A percentile compares a stretch with the other conserved stretches of the same genome.
Evolutionary conservation across 2,329 filamentous ascomycete genomes (phyloP).

Genomic region (Penicillium sp.): DNA sequence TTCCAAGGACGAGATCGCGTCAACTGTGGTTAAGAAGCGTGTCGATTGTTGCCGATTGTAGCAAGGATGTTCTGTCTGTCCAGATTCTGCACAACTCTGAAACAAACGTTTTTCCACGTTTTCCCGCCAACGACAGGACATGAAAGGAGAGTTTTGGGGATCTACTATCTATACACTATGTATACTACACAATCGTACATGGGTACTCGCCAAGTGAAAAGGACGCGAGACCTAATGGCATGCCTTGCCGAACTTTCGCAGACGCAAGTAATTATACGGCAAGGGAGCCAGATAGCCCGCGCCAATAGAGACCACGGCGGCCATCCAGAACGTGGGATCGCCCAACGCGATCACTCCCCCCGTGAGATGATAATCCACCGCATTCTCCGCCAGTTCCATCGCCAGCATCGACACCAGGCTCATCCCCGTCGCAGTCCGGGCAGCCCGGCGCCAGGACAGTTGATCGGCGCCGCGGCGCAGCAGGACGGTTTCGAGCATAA

Average conservation of each 20-base stretch:
- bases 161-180: neutral
- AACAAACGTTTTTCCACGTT: neutral
- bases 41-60: neutral
- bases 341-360: slow-evolving; percentile 55
- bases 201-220: too few relatives aligned
- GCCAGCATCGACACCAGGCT: slow-evolving; percentile 63
- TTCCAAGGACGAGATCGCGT: too few relatives aligned
- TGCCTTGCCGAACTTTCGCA: slow-evolving; percentile 54
- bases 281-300: slow-evolving; percentile 51
- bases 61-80: neutral
- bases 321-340: slow-evolving; percentile 57
- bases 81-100: neutral
- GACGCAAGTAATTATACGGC: slow-evolving; percentile 58
- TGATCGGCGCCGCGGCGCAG: slow-evolving; percentile 54
- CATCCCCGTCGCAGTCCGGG: slow-evolving; percentile 61
- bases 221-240: too few relatives aligned
- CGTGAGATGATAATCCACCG: slow-evolving; percentile 60
- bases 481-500: slow-evolving; percentile 58
- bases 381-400: slow-evolving; percentile 61
- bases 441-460: slow-evolving; percentile 53
- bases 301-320: slow-evolving; percentile 43
- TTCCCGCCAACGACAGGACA: neutral
- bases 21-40: too few relatives aligned
- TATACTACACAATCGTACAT: neutral
- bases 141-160: neutral